Conservation (phyloP, 257 asterid genomes). For the Gardenia jasminoides region DNA sequence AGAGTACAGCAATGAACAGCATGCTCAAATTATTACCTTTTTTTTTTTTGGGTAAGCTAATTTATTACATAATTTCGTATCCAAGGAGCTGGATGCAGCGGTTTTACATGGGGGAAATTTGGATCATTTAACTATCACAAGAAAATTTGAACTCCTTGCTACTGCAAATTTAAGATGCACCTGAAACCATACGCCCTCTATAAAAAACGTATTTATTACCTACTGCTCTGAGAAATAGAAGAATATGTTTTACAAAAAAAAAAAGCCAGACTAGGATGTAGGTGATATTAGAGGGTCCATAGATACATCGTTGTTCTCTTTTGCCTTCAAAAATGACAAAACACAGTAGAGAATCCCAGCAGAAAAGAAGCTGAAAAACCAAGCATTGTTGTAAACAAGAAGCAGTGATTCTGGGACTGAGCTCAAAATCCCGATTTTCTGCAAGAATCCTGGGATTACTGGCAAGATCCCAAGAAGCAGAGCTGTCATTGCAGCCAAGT, state of each 20-base stretch:
- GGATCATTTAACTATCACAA: neutral
- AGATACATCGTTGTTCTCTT: conserved; percentile 5
- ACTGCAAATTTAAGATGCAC: neutral
- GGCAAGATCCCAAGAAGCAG: conserved; percentile 69
- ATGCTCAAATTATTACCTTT: no score
- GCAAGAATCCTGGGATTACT: conserved; percentile 83
- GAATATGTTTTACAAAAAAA: neutral
- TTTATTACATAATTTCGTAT: no score
- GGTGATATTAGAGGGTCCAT: conserved; percentile 40
- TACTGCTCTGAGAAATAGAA: neutral
- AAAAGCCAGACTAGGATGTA: conserved; percentile 18
- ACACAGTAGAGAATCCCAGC: conserved; percentile 63
- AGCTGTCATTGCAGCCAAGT: conserved; percentile 58
- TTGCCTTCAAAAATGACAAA: conserved; percentile 28
- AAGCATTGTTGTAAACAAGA: conserved; percentile 66
- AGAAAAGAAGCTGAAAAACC: conserved; percentile 83
- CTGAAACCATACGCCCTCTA: no score
- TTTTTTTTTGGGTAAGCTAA: no score
- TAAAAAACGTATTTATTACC: neutral
- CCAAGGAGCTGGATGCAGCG: neutral
- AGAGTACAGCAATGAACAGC: no score
- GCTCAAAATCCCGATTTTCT: conserved; percentile 59
- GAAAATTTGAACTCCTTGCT: no score
- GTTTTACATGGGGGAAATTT: neutral
- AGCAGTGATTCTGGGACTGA: conserved; percentile 28